These are phyloP conservation scores for Geotrichum phurueaensis DNA, from an alignment of 1,139 yeast species.

Conservation along the genomic window DNA sequence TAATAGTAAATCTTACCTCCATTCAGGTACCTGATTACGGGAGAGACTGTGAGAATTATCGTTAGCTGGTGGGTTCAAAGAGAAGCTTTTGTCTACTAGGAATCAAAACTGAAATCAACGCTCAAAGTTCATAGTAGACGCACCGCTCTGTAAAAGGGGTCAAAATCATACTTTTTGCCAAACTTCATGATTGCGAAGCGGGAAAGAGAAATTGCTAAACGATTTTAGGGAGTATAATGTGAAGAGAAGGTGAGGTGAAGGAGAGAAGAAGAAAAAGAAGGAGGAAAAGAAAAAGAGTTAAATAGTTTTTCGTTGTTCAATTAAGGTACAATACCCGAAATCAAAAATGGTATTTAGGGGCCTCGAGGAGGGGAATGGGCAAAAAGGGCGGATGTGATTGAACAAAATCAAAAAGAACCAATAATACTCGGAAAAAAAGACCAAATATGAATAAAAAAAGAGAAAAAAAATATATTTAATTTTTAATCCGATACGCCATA, in stretches of 20 bases:
- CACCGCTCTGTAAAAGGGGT: too few species aligned
- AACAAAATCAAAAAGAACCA: neutral
- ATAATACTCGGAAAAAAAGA: neutral
- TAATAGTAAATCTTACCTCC: conserved; percentile 44
- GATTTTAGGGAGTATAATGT: neutral
- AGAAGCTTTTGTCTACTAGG: neutral
- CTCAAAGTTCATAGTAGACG: neutral
- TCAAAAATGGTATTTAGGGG: neutral
- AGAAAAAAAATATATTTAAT: too few species aligned
- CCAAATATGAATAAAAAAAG: neutral
- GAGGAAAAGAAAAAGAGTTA: neutral
- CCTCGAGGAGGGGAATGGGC: neutral
- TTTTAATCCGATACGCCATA: too few species aligned
- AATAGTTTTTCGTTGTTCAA: neutral
- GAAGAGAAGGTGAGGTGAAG: neutral
- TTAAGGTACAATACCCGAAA: neutral
- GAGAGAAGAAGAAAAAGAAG: neutral
- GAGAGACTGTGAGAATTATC: conserved; percentile 40
- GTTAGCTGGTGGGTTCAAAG: neutral
- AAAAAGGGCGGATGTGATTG: neutral
- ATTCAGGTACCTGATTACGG: conserved; percentile 88
- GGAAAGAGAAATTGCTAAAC: neutral
- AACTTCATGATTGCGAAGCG: conserved; percentile 54
- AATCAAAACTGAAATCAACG: neutral
- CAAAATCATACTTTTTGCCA: conserved; percentile 57